These are phyloP conservation scores for Capronia epimyces DNA, from an alignment of 2,329 filamentous ascomycete species.

Conservation along the genomic window DNA sequence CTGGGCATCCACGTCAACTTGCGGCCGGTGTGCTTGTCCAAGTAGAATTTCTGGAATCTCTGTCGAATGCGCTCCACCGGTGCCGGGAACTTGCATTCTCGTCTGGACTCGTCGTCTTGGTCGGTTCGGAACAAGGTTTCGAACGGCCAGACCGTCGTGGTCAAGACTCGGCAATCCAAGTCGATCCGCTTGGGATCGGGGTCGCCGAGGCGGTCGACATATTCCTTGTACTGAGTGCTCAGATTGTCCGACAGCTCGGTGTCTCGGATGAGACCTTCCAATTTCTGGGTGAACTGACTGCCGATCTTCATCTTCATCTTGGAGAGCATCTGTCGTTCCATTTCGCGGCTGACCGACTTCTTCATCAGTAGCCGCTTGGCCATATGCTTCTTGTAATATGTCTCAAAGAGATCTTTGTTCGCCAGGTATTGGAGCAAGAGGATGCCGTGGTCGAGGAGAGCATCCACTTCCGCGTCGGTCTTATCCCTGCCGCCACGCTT, in stretches of 20 bases:
- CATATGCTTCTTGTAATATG: conserved; percentile 96
- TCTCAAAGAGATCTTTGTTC: conserved; percentile 91
- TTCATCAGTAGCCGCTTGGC: conserved; percentile 80
- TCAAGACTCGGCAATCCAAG: conserved; percentile 76
- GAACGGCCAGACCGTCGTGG: conserved; percentile 90
- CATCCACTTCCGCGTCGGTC: conserved; percentile 80
- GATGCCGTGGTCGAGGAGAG: conserved; percentile 81
- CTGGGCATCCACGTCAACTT: conserved; percentile 75
- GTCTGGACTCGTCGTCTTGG: conserved; percentile 45
- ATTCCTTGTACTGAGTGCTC: conserved; percentile 66
- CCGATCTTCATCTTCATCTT: conserved; percentile 97
- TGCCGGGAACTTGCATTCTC: conserved; percentile 65
- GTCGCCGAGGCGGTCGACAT: conserved; percentile 57
- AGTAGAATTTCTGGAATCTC: conserved; percentile 85
- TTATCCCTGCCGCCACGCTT: conserved; percentile 92
- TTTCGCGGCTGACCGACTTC: conserved; percentile 84
- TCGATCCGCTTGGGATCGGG: conserved; percentile 63
- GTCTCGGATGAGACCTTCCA: conserved; percentile 98
- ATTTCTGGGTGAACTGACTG: conserved; percentile 84
- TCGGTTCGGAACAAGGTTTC: conserved; percentile 67
- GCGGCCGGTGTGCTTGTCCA: conserved; percentile 78
- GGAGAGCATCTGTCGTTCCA: conserved; percentile 90
- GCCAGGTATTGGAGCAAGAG: conserved; percentile 78
- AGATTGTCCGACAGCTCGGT: conserved; percentile 84
- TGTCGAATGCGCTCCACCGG: conserved; percentile 70